phyloP scores from a whole-genome alignment of 2,329 filamentous ascomycete genomes.

The Grosmannia huntii region DNA sequence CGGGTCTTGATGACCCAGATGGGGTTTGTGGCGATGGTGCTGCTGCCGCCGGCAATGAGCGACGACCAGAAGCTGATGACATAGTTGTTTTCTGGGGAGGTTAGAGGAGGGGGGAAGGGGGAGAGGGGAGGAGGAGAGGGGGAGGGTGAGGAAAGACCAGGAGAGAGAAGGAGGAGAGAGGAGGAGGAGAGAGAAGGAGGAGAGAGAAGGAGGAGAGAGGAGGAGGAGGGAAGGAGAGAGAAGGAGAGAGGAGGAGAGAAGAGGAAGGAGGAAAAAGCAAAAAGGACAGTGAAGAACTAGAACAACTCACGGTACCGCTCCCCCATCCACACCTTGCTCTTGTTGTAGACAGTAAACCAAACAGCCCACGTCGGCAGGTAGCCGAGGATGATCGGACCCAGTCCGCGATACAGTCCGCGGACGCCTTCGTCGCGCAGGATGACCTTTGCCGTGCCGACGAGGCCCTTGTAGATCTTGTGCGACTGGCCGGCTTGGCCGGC shows the following conservation, averaged over 20 bases:
- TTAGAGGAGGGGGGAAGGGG: not conserved
- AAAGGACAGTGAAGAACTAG: not conserved
- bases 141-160: not conserved
- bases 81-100: conserved; percentile 53
- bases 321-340: conserved; percentile 63
- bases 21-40: conserved; percentile 87
- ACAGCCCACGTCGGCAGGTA: conserved; percentile 98
- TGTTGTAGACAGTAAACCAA: conserved; percentile 94
- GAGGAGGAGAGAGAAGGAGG: not conserved
- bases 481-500: conserved; percentile 15
- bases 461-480: conserved; percentile 63
- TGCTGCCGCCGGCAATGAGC: conserved; percentile 79
- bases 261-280: not conserved
- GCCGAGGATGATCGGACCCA: conserved; percentile 88
- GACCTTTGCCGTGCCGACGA: conserved; percentile 71
- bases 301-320: conserved; percentile 45
- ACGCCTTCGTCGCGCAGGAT: conserved; percentile 86
- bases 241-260: not conserved
- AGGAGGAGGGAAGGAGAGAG: not conserved
- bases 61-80: conserved; percentile 80
- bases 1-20: conserved; percentile 99
- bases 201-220: not conserved
- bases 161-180: not conserved
- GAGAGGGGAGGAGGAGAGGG: not conserved
- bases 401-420: conserved; percentile 79